A percentile compares a stretch with the other conserved stretches of the same genome.
phyloP scores from a whole-genome alignment of 768 basidiomycete genomes.

The Trametes meyenii region DNA sequence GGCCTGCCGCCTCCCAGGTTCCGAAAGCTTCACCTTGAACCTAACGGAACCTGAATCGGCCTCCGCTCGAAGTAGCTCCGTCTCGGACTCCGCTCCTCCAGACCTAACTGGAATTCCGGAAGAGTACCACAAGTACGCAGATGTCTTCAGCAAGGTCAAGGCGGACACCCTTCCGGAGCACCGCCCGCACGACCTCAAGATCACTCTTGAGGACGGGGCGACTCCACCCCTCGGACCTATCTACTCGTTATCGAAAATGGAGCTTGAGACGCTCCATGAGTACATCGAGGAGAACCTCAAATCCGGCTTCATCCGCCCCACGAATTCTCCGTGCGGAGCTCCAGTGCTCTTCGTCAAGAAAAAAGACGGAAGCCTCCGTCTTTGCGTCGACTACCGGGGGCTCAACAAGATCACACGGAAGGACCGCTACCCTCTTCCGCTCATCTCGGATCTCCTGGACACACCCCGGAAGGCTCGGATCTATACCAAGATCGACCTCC shows the following conservation, averaged over 20 bases:
- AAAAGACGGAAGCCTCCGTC: background rate
- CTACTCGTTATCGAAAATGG: background rate
- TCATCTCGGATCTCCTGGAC: conserved; percentile 34
- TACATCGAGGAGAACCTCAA: conserved; percentile 7
- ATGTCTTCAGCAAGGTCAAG: conserved; percentile 23
- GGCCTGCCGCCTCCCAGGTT: background rate
- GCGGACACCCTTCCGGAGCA: background rate
- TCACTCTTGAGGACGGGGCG: background rate
- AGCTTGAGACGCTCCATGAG: background rate
- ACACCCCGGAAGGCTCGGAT: conserved; percentile 26
- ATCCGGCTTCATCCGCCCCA: conserved; percentile 1
- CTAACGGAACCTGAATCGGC: background rate
- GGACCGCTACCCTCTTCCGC: conserved; percentile 30
- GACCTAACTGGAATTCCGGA: conserved; percentile 10
- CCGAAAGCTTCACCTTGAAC: background rate
- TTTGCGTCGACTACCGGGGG: background rate
- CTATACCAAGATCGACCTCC: conserved; percentile 43
- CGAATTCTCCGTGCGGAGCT: conserved; percentile 9
- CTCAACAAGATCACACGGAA: background rate
- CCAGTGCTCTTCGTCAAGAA: background rate
- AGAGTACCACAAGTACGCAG: conserved; percentile 23
- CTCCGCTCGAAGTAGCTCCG: background rate
- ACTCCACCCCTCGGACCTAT: background rate
- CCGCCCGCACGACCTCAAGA: background rate
- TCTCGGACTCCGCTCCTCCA: background rate